Base-by-base conservation (phyloP, 2,329 filamentous ascomycete genomes). In the Periglandula ipomoeae region DNA sequence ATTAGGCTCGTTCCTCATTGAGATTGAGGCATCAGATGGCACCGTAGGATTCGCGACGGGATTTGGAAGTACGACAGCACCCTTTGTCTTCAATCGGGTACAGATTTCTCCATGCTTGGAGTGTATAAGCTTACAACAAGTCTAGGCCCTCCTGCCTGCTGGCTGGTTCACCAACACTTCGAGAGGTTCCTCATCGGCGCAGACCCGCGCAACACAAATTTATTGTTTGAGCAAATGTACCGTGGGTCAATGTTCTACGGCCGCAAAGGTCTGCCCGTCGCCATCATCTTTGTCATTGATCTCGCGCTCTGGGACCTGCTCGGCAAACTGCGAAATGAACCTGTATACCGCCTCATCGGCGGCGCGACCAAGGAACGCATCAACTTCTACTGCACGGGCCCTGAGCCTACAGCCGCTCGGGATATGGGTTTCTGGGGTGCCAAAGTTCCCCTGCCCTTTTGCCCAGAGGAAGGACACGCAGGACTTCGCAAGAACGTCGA, bases 151-250 rank as follows among this genome's bases (percentile, higher is more conserved):
- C 90, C 90, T 30, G 90, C 87, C 34, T 95, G 90, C 71, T 96
- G 90, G 90, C 79, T 96, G 46, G 85, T 93, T 38, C 85, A 91
- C 61, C 85, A 94, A 68, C 90, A 96, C 70, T 95, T 96, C 65
- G 85, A 93, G 68, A 81, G 90, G 53, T 96, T 96, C 76, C 71
- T 96, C 52, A 76, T 95, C 57, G 89, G 89, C 38, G 84, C 87
- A 58, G 90, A 96, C 65, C 89, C 89, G 10, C 79, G 90, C 58
- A 89, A 96, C 63, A 94, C 88, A 47, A 95, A 95, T 68, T 79
- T 90, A 54, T 74, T 96, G 26, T 96, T 94, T 64, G 90, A 96
- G 72, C 89, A 94, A 66, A 95, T 96, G 90, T 96, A 95, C 73
- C 83, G 89, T 52, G 87, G 79, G 2, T 94, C 89, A 57, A 94